These are phyloP conservation scores for Populus hybrid DNA, from an alignment of 441 rosid genomes.

Conservation along the genomic window DNA sequence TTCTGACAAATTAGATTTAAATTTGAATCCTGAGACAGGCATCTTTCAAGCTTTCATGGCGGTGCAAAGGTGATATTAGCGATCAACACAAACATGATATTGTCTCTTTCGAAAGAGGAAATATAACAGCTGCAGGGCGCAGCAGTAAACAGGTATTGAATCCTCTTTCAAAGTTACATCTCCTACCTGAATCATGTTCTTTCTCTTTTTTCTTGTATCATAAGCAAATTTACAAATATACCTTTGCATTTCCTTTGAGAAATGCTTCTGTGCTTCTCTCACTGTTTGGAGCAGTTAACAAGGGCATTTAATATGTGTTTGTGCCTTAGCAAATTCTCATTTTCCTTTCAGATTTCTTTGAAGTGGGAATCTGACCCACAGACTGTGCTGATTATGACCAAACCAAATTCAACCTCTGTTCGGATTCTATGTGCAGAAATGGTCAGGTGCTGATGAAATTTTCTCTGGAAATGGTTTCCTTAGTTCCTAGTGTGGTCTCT, in stretches of 20 bases:
- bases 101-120: conserved; percentile 93
- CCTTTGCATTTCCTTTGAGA: not conserved
- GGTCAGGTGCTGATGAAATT: conserved; percentile 59
- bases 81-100: conserved; percentile 94
- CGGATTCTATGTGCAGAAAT: conserved; percentile 72
- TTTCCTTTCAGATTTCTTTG: conserved; percentile 75
- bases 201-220: not conserved
- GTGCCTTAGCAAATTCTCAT: conserved; percentile 26
- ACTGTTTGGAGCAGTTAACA: conserved; percentile 11
- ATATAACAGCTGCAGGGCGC: conserved; percentile 89
- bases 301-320: conserved; percentile 7
- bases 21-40: conserved; percentile 53
- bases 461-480: not conserved
- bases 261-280: not conserved
- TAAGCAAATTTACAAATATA: not conserved
- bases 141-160: conserved; percentile 82
- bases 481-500: not conserved
- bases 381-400: conserved; percentile 82
- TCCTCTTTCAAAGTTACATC: conserved; percentile 17
- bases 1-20: conserved; percentile 11
- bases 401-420: conserved; percentile 89
- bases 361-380: conserved; percentile 93
- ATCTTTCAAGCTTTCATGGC: conserved; percentile 95
- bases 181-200: not conserved
- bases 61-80: conserved; percentile 74